Base-by-base conservation (phyloP, 2,329 filamentous ascomycete genomes). In the Tolypocladium tundrense region DNA sequence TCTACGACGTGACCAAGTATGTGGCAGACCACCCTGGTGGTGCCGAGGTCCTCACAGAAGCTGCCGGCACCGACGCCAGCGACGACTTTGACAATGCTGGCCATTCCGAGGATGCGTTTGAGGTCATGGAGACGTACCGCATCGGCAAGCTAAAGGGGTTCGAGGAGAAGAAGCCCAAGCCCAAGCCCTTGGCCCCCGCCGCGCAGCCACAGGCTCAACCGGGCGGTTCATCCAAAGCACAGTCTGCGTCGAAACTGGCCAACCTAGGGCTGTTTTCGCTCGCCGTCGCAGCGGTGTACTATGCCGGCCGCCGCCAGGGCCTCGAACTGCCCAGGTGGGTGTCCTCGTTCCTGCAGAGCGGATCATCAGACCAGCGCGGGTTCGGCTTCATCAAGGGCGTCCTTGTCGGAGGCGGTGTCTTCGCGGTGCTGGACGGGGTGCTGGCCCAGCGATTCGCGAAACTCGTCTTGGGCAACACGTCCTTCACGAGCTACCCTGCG, bases 71-170 rank as follows among this genome's bases (percentile, higher is more conserved):
- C 64, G 89, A 94, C 73, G 86, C 87, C 53, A 90, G 87, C 50
- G 86, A 90, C 69, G 87, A 85, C 48, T 94, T 92, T 67, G 89
- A 94, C 74, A 88, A 92, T 67, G 88, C 90, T 42, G 90, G 90
- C 51, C 90, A 95, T 77, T 91, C 87, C 53, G 88, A 90, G 31
- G 77, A 79, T 57, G 77, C 77, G 3, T 69, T 66, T 55, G 75
- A 77, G 43, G 73, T 77, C 53, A 73, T 79, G 69, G 68, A 67
- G 2, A 59, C 66, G 14, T 75, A 69, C 56, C 62, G 62, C 45
- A 53, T 79, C 40, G 77, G 76, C 21, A 70, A 67, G 37, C 66
- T 75, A 57, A 72, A 70, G 56, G 72, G 70, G 43, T 66, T 59
- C 45, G 45, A 48, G 57, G 65, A 24, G 56, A 60, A 58, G 42